phyloP scores from a whole-genome alignment of 352 stramenopile genomes.

The Phytophthora syringae region DNA sequence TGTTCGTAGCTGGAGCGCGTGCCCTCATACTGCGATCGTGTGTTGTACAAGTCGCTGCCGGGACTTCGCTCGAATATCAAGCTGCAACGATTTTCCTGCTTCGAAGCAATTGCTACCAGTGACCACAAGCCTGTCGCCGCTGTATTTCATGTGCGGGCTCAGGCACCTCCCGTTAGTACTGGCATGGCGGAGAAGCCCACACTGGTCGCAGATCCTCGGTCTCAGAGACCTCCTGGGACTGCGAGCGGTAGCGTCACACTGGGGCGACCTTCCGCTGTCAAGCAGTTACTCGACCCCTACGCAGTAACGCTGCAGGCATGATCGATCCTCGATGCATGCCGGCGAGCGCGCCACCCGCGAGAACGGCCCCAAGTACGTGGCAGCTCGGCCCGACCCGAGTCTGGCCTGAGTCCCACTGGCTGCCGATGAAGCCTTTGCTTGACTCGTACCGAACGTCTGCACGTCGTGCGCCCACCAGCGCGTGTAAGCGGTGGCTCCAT shows the following conservation, averaged over 20 bases:
- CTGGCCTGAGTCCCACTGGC: no score
- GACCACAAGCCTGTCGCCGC: conserved; percentile 87
- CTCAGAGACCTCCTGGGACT: conserved; percentile 73
- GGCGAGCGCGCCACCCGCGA: no score
- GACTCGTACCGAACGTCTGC: no score
- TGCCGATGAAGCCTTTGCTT: no score
- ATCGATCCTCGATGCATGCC: no score
- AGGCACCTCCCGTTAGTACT: conserved; percentile 35
- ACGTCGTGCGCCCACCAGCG: no score
- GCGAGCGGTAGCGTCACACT: no score
- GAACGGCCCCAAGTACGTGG: no score
- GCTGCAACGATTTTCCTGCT: conserved; percentile 60
- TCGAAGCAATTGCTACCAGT: conserved; percentile 74
- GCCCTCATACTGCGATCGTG: conserved; percentile 86
- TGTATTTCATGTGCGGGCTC: conserved; percentile 57
- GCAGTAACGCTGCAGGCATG: conserved; percentile 63
- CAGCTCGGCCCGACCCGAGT: no score
- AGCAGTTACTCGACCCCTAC: no score
- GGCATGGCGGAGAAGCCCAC: conserved; percentile 42
- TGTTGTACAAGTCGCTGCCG: conserved; percentile 84
- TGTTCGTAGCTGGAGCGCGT: conserved; percentile 64
- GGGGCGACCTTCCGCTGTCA: no score
- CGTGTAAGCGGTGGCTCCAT: no score
- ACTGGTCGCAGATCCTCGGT: conserved; percentile 65
- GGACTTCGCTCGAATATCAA: conserved; percentile 60